Percentiles rank a stretch among this genome's conserved stretches.
Evolutionary conservation across 2,329 filamentous ascomycete genomes (phyloP).

Genomic region (Myriosclerotinia curreyana): DNA sequence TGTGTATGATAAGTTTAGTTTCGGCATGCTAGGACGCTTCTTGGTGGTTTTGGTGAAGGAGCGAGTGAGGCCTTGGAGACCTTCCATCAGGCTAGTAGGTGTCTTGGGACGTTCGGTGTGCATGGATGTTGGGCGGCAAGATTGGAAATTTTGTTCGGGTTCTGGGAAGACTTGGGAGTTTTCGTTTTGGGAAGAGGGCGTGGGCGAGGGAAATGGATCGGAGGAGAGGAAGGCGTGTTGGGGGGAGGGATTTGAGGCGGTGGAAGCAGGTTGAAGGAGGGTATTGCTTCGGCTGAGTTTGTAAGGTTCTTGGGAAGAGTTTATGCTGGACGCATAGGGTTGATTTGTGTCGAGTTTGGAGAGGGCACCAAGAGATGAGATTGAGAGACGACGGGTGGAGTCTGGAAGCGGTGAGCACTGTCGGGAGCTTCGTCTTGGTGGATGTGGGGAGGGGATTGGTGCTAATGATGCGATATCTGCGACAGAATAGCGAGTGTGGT

Average conservation of each 20-base stretch:
- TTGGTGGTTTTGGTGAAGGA: conserved; percentile 9
- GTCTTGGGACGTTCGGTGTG: conserved; percentile 21
- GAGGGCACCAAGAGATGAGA: conserved; percentile 24
- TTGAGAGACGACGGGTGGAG: conserved; percentile 25
- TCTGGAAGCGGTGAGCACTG: conserved; percentile 1
- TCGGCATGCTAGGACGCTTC: conserved; percentile 22
- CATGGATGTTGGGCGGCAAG: conserved; percentile 14
- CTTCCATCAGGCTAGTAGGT: conserved; percentile 22
- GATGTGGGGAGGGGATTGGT: conserved; percentile 4
- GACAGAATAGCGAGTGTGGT: conserved; percentile 18
- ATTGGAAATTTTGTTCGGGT: conserved; percentile 15
- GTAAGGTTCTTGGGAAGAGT: conserved; percentile 12
- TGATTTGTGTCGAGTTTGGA: conserved; percentile 16
- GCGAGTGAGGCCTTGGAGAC: conserved; percentile 20
- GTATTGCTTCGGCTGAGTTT: conserved; percentile 10
- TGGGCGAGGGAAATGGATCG: conserved; percentile 33
- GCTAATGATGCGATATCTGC: conserved; percentile 12
- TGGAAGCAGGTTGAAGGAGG: conserved; percentile 17
- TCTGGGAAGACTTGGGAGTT: background rate
- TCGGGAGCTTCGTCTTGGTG: conserved; percentile 12
- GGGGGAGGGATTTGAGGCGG: conserved; percentile 11
- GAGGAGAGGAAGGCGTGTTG: conserved; percentile 33
- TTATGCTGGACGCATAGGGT: background rate
- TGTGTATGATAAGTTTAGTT: conserved; percentile 20
- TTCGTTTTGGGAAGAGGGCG: conserved; percentile 13